Evolutionary conservation across 2,329 filamentous ascomycete species (phyloP), one percentile per base, ranked within the genome.

Genomic region (Ophiosphaerella narmari): DNA sequence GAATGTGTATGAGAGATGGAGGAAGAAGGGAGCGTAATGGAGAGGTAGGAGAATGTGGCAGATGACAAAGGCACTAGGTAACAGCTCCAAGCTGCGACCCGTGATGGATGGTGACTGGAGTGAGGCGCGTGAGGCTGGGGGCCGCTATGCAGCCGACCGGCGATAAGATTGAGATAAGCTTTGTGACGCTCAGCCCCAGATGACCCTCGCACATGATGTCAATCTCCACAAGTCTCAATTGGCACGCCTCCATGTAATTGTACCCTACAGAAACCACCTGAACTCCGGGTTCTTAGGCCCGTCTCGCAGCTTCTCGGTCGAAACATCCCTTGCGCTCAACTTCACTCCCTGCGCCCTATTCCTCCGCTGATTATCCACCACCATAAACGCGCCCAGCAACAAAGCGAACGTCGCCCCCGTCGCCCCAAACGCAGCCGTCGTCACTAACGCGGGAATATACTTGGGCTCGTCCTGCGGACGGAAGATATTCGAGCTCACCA

Each of bases 401-500:
- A 79, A 71, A 0, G 86, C 82, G 44, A 86, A 67, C 1, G 82
- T 51, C 21, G 80, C 78, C 0, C 87, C 87, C 0, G 73, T 74
- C 0, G 79, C 86, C 0, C 86, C 86, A 74, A 87, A 87, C 2
- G 78, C 79, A 0, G 84, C 85, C 2, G 82, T 87, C 0, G 85
- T 87, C 33, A 84, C 80, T 36, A 89, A 70, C 0, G 87, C 87
- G 1, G 86, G 85, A 46, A 82, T 76, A 62, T 89, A 90, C 60
- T 86, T 83, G 0, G 86, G 87, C 8, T 80, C 80, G 63, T 88
- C 85, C 59, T 85, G 72, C 34, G 78, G 75, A 13, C 80, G 77
- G 72, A 89, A 90, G 50, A 89, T 86, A 60, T 90, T 89, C 54
- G 81, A 84, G 24, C 79, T 79, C 0, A 90, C 85, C 0, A 90